These are phyloP conservation scores for Zizania latifolia DNA, from an alignment of 176 grass and related monocot species.

Conservation along the genomic window DNA sequence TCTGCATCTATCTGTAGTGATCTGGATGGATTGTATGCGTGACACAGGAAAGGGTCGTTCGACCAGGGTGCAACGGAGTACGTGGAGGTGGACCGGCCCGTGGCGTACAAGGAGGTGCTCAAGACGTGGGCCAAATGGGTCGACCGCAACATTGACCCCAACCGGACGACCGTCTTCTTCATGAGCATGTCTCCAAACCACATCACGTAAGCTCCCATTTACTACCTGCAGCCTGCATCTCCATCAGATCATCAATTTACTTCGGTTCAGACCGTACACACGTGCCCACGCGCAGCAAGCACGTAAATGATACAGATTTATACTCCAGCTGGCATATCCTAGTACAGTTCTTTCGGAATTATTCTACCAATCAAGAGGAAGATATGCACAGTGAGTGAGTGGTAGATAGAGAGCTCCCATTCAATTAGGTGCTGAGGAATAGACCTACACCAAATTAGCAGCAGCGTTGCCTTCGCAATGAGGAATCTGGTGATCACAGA, in stretches of 20 bases:
- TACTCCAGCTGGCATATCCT: background rate
- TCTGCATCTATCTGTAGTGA: no score
- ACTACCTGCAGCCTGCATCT: background rate
- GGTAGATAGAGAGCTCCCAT: background rate
- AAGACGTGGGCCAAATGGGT: conserved; percentile 91
- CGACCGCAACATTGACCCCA: conserved; percentile 78
- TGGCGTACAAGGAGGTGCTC: conserved; percentile 75
- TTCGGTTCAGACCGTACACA: background rate
- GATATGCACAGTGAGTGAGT: background rate
- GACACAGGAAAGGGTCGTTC: conserved; percentile 61
- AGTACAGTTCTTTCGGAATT: background rate
- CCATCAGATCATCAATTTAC: background rate
- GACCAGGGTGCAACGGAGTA: conserved; percentile 64
- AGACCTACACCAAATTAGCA: no score
- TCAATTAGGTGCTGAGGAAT: conserved; percentile 17
- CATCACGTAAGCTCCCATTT: conserved; percentile 49
- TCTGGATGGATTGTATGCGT: background rate
- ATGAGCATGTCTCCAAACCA: conserved; percentile 98
- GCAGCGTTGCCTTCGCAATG: conserved; percentile 4
- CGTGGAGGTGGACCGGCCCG: conserved; percentile 68
- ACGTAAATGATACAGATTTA: background rate
- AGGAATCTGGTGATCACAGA: background rate
- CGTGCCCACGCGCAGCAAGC: background rate
- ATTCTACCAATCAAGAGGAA: background rate
- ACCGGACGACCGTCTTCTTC: conserved; percentile 78